Base-by-base conservation (phyloP, 2,329 filamentous ascomycete species). In the Colletotrichum lini region DNA sequence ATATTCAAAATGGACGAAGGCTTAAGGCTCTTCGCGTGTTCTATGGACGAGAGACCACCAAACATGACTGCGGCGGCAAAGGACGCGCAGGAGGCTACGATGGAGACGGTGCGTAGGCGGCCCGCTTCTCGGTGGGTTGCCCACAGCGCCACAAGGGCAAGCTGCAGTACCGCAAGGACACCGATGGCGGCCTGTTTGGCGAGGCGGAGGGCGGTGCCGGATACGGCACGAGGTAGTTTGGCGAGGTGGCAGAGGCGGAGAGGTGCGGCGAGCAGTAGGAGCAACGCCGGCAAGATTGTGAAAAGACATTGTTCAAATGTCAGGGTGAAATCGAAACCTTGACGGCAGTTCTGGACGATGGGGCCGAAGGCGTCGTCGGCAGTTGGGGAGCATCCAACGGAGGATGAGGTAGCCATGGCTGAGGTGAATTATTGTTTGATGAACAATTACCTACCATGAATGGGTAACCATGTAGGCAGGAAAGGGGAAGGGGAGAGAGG, bases 91-190 rank as follows among this genome's bases (percentile, higher is more conserved):
- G 78, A 76, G 65, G 80, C 78, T 57, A 78, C 78, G 12, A 80
- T 58, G 42, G 79, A 80, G 15, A 78, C 74, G 59, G 74, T 73
- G 64, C 75, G 74, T 53, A 79, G 66, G n/a, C 69, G 75, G 52
- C 73, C 57, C 64, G 47, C 70, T 73, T 18, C 64, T 2, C 15
- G 40, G 6, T 45, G 66, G 6, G 61, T 72, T 3, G 76, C 75
- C 81, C 81, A 83, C 5, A 82, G 74, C 40, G 77, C 76, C 35
- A 80, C 65, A 7, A 81, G 77, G 9, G 75, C 73, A 13, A 83
- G 76, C 59, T 83, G 81, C 30, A 81, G 72, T 23, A 74, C 45
- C 18, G 79, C 77, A 57, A 82, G 76, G 21, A 75, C 35, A 16
- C 72, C 65, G 12, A 79, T 73, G 47, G 75, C 74, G 40, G 69